Evolutionary conservation across 805 yeast species (phyloP).

Genomic region (Cyberlindnera xylosilytica): DNA sequence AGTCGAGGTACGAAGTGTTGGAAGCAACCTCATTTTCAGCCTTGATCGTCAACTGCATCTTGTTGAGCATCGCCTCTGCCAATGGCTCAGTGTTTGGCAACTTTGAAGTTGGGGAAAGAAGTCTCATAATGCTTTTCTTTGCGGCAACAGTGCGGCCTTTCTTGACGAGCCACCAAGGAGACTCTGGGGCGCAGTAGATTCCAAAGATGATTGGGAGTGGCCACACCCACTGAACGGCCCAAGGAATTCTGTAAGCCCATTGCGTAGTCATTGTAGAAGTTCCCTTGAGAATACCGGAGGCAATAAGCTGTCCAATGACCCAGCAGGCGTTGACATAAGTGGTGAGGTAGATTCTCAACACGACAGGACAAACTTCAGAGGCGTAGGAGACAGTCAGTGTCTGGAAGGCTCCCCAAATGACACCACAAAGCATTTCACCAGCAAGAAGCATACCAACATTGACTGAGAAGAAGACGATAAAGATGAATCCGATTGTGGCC

Average conservation of each 20-base stretch:
- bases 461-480: conserved; percentile 39
- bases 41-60: conserved; percentile 30
- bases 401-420: conserved; percentile 43
- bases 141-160: conserved; percentile 36
- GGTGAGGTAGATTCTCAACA: conserved; percentile 37
- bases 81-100: conserved; percentile 16
- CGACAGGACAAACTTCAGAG: conserved; percentile 42
- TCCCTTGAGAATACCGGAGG: conserved; percentile 29
- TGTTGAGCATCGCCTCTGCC: conserved; percentile 33
- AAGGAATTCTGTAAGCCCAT: conserved; percentile 37
- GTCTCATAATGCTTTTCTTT: conserved; percentile 27
- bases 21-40: conserved; percentile 27
- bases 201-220: conserved; percentile 29
- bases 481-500: conserved; percentile 34
- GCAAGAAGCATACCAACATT: conserved; percentile 35
- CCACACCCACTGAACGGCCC: conserved; percentile 28
- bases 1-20: conserved; percentile 36
- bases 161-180: conserved; percentile 45
- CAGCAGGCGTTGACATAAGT: conserved; percentile 40
- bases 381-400: conserved; percentile 39
- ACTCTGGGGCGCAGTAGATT: conserved; percentile 40
- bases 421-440: conserved; percentile 41
- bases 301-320: conserved; percentile 39
- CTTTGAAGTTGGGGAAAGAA: conserved; percentile 9
- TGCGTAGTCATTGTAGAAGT: conserved; percentile 12